Evolutionary conservation across 2,329 filamentous ascomycete species (phyloP), one percentile per base, ranked within the genome.

Genomic region (Trichoderma oligosporum): DNA sequence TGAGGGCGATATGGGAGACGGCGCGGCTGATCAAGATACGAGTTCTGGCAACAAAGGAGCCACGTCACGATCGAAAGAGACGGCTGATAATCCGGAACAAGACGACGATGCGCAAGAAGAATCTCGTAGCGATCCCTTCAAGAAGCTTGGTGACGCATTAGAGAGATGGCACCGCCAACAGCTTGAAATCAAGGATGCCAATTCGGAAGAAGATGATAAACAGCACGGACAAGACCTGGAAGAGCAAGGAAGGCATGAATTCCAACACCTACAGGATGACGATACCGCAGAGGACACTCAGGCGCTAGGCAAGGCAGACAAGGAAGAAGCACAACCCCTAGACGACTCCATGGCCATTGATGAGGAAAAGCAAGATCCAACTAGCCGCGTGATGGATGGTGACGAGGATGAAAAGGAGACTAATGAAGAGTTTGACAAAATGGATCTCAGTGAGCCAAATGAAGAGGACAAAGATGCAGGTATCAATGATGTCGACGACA

Each of bases 81-180:
- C 75, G 4, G 70, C 74, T n/a, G 75, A 80, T n/a, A 70, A 74
- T 33, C 71, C 74, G n/a, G 73, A 78, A 5, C 65, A 72, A 45
- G 68, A 75, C 25, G 69, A 73, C 36, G 76, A 82, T 53, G 73
- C 76, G 9, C 70, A 75, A 41, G 74, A 79, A 53, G 72, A 73
- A 7, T 71, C 75, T 54, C 73, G 72, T 36, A 73, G 78, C 44
- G 84, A 94, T 63, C 89, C 91, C 1, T 96, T 97, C 79, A 94
- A 94, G 75, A 95, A 96, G 68, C 82, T 99, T 27, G 94, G 94
- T 20, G 91, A 99, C 74, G 88, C 91, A 5, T 79, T 99, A 29
- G 92, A 97, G 70, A 84, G 87, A 65, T 99, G 92, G 90, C 92
- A 97, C 71, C 84, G 89, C 58, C 89, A 91, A 67, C 89, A 95